Percentiles rank a stretch among this genome's conserved stretches.
Conservation (phyloP, 192 early-diverging fungal species). For the Oehlia diaphana region DNA sequence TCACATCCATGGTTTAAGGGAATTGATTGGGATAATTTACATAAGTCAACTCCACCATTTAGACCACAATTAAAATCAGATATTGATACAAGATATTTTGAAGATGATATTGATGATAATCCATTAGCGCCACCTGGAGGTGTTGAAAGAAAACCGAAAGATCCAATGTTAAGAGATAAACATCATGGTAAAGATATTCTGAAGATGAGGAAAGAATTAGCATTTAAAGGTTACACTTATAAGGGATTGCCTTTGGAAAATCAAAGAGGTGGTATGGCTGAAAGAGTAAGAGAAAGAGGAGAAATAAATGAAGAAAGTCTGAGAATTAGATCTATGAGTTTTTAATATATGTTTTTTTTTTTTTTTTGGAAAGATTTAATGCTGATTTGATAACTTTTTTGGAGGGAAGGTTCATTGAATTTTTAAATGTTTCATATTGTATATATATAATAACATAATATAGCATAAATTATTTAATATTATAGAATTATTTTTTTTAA, state of each 20-base stretch:
- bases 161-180: conserved; percentile 44
- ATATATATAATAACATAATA: not conserved
- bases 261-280: conserved; percentile 34
- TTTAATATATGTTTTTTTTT: not conserved
- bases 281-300: conserved; percentile 36
- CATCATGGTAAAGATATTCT: conserved; percentile 51
- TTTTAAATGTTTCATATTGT: not conserved
- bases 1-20: conserved; percentile 73
- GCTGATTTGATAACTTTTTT: not conserved
- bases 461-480: too few relatives aligned
- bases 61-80: conserved; percentile 70
- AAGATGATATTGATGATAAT: conserved; percentile 51
- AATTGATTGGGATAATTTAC: conserved; percentile 70
- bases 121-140: conserved; percentile 46
- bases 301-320: conserved; percentile 10
- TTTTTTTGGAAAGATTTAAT: too few relatives aligned
- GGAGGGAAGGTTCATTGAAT: not conserved
- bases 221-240: conserved; percentile 62
- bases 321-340: conserved; percentile 22
- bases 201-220: conserved; percentile 62
- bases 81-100: conserved; percentile 95
- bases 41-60: conserved; percentile 71
- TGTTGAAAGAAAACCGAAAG: conserved; percentile 43
- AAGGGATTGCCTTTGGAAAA: conserved; percentile 47
- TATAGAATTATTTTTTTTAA: too few relatives aligned